Evolutionary conservation across 176 grass and related monocot species (phyloP).

Genomic region (Secale cereale): DNA sequence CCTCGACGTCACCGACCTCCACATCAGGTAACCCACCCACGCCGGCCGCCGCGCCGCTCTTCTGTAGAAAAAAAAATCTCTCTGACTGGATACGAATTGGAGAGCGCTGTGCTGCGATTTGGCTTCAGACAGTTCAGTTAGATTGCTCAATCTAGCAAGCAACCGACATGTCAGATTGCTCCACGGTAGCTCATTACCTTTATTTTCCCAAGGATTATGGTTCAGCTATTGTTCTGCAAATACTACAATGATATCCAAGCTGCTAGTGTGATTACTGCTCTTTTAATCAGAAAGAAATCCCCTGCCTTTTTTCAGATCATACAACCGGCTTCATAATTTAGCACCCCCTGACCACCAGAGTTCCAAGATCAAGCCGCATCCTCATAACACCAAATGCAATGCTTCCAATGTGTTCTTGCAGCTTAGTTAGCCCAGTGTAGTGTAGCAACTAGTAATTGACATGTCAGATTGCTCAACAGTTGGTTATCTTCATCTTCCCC

Average conservation of each 20-base stretch:
- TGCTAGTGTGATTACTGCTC: not conserved
- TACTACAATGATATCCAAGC: not conserved
- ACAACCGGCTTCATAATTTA: not conserved
- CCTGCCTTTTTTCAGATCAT: not conserved
- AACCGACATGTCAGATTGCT: not conserved
- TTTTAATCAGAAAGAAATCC: not conserved
- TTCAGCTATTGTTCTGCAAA: not conserved
- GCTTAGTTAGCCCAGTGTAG: not conserved
- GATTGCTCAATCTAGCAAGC: too few species aligned
- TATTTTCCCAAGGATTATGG: not conserved
- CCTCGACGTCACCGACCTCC: constrained; percentile 77
- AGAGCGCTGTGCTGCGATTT: not conserved
- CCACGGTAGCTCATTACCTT: not conserved
- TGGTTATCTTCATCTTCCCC: not conserved
- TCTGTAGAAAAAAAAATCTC: not conserved
- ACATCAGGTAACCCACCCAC: constrained; percentile 53
- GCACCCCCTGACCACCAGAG: not conserved
- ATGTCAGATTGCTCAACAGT: not conserved
- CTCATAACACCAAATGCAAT: not conserved
- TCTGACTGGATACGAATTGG: not conserved
- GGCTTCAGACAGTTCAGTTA: not conserved
- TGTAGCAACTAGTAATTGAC: not conserved
- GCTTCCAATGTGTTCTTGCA: not conserved
- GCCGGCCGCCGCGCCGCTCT: not conserved
- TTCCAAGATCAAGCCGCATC: not conserved